These are phyloP conservation scores for Eucalyptus virginea DNA, from an alignment of 345 rosid species.

Conservation along the genomic window DNA sequence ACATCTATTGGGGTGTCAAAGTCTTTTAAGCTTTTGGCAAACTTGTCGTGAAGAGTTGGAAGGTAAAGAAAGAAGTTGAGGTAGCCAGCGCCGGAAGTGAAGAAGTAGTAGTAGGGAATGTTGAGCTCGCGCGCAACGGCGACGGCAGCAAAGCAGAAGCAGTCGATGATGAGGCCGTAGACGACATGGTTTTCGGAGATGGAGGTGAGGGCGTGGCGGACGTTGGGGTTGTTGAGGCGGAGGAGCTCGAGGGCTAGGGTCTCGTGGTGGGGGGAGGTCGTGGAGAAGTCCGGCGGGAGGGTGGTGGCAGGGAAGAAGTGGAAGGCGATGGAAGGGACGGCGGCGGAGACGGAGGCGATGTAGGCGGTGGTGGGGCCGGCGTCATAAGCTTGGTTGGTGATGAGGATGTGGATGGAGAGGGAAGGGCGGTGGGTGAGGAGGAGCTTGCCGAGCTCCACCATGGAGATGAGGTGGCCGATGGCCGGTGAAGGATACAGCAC, in stretches of 20 bases:
- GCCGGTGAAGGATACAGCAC: constrained; percentile 53
- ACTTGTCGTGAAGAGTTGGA: constrained; percentile 15
- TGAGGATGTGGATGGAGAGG: constrained; percentile 36
- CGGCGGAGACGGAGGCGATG: constrained; percentile 13
- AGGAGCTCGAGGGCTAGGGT: constrained; percentile 14
- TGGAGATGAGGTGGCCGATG: constrained; percentile 55
- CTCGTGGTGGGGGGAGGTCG: constrained; percentile 12
- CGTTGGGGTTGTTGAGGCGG: constrained; percentile 25
- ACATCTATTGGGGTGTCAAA: constrained; percentile 1
- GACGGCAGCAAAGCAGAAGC: constrained; percentile 23
- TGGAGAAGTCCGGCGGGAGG: constrained; percentile 4
- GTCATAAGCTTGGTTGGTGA: constrained; percentile 22
- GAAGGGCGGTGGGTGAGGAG: constrained; percentile 33
- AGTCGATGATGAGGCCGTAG: constrained; percentile 23
- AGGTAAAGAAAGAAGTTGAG: constrained; percentile 14
- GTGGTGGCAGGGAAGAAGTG: constrained; percentile 22
- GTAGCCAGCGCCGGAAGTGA: constrained; percentile 21
- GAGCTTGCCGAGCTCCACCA: constrained; percentile 61
- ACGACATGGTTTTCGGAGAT: constrained; percentile 10
- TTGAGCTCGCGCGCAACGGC: constrained; percentile 10
- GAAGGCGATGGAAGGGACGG: constrained; percentile 31
- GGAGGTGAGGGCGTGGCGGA: constrained; percentile 19
- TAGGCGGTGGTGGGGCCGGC: constrained; percentile 25
- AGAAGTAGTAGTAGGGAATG: constrained; percentile 32
- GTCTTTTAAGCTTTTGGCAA: constrained; percentile 15